Evolutionary conservation across 2,329 filamentous ascomycete genomes (phyloP).

Genomic region (Fusarium multiceps): DNA sequence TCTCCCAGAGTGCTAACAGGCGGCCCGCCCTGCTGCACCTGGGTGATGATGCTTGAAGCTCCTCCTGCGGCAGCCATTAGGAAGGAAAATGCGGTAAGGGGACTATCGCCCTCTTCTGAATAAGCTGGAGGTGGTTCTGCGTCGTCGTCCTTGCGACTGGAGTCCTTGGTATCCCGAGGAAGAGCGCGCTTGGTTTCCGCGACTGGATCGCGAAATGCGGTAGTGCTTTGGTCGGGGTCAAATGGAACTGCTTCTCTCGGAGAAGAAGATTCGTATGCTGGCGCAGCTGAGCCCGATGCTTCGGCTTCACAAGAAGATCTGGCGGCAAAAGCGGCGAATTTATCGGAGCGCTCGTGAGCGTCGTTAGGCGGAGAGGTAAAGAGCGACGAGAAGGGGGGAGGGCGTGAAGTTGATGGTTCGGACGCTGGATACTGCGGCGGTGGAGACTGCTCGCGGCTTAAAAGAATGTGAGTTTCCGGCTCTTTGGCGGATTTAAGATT

Average conservation of each 20-base stretch:
- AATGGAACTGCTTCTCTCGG: conserved; percentile 52
- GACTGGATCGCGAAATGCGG: conserved; percentile 62
- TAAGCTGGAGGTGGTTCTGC: conserved; percentile 95
- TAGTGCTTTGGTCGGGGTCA: conserved; percentile 51
- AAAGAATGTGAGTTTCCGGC: conserved; percentile 40
- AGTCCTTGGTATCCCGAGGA: conserved; percentile 83
- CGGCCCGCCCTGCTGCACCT: conserved; percentile 93
- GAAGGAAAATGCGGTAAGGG: conserved; percentile 91
- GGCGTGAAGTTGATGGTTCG: conserved; percentile 64
- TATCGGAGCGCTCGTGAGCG: conserved; percentile 51
- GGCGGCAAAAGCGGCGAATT: conserved; percentile 49
- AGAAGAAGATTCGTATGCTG: conserved; percentile 63
- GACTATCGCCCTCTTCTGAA: conserved; percentile 93
- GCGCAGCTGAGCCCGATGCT: conserved; percentile 58
- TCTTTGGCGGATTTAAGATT: conserved; percentile 40
- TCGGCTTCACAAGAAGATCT: conserved; percentile 42
- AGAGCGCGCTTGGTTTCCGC: conserved; percentile 87
- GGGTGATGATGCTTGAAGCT: conserved; percentile 98
- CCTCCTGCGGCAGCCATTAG: conserved; percentile 98
- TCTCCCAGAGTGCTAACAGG: conserved; percentile 90
- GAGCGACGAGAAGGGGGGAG: conserved; percentile 71
- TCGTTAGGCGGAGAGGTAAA: conserved; percentile 57
- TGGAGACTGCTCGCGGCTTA: conserved; percentile 59
- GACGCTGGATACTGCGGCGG: conserved; percentile 70
- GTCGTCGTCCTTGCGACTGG: conserved; percentile 81